Base-by-base conservation (phyloP, 768 basidiomycete genomes). In the Royoungia palumana region DNA sequence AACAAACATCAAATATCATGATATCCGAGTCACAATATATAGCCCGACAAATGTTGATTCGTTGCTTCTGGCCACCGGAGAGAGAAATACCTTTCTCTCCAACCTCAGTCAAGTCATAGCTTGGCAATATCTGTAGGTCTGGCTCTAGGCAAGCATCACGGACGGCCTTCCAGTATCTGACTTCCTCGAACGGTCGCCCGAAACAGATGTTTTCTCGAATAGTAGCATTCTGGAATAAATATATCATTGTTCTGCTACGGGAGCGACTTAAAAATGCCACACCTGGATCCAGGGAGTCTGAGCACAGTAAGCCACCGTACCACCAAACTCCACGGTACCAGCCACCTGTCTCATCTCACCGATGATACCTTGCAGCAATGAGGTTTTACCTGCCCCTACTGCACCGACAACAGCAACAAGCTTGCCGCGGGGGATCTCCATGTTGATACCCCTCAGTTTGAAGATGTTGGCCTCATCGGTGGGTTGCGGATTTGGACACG, bases 261-360 rank as follows among this genome's bases (percentile, higher is more conserved):
- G 6, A 16, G 14, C 16, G 14, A 6, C 14, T 2, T 32, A 14
- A 16, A 16, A 5, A 16, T 14, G 16, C 9, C 14, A 16, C 48
- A 79, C 83, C 67, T 93, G 89, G 49, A 97, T 94, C 92, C 93
- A 96, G 13, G 93, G 86, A 38, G 75, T 83, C 63, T 97, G 94
- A 16, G 85, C 82, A 57, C 89, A 94, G 64, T 94, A 91, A 0
- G 82, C 84, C 11, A 92, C 78, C 10, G 79, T 77, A 0, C 87
- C 89, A 48, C 89, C 85, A 59, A 93, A 89, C 27, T 71, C 74
- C 32, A 89, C 79, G 9, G 69, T 76, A 3, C 91, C 91, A 13
- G 69, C 63, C 0, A 79, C 82, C 55, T 75, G 74, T 49, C 85
- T 74, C 92, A 94, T 94, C 65, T 94, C 92, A 4, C 87, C 87